Evolutionary conservation across 2,329 filamentous ascomycete species (phyloP), one percentile per base, ranked within the genome.

Genomic region (Diaporthe velutina): DNA sequence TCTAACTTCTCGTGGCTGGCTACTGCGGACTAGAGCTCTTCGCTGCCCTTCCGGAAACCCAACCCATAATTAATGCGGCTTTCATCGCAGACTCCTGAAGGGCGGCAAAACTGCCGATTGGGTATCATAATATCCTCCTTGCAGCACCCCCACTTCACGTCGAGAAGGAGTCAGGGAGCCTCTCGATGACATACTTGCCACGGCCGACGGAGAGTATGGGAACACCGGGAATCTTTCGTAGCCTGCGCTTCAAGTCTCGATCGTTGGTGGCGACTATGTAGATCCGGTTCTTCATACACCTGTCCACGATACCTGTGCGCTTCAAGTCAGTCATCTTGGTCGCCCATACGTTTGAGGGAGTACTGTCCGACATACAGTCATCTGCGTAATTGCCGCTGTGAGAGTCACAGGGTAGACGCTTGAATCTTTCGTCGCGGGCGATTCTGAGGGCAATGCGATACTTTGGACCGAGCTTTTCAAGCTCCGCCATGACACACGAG

Each of bases 121-220:
- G 33, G 48, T 54, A 54, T 68, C 30, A 54, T 38, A 13, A 15
- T 3, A 22, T 54, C 48, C 8, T 68, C 48, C 4, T 30, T 22
- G n/a, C 33, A 40, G 13, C 9, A 30, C 17, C 8, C 25, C 45
- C 48, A 25, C 22, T 66, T 81, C 80, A 90, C 73, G 88, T 91
- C 78, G 95, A 93, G 45, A 94, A 94, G 50, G 94, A 95, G 83
- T 95, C 94, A 7, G 96, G 96, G 77, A 98, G 85, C 80, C 96
- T 91, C 88, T 98, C 97, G 80, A 99, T 97, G 64, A 96, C 93
- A 84, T 98, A 98, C 84, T 98, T 98, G 60, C 94, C 95, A 80
- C 94, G 90, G 8, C 93, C 94, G 38, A 97, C 95, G 80, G 92
- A 95, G 88, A 98, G 89, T 79, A 94, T 91, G 35, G 93, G 93